These are phyloP conservation scores for Tolypocladium capitatum DNA, from an alignment of 2,329 filamentous ascomycete species.

Conservation along the genomic window DNA sequence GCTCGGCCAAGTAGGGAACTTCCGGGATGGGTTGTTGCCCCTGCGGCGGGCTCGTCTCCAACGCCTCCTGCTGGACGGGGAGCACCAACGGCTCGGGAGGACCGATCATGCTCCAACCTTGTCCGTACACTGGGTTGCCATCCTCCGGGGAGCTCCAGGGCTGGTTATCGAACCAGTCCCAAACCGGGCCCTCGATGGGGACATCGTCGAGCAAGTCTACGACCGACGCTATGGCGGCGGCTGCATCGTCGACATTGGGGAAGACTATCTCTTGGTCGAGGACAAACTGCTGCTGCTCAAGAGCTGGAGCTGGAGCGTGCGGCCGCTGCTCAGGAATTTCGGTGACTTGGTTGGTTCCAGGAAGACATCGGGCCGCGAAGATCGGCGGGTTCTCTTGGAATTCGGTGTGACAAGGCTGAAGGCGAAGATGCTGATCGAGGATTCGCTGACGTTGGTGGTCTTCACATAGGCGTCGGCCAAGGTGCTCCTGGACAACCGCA, in stretches of 20 bases:
- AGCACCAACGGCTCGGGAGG: not conserved
- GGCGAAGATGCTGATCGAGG: not conserved
- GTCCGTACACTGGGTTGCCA: not conserved
- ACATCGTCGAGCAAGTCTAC: not conserved
- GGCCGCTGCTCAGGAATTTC: not conserved
- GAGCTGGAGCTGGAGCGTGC: not conserved
- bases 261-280: not conserved
- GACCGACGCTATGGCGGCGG: not conserved
- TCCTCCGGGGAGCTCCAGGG: not conserved
- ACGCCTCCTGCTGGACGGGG: not conserved
- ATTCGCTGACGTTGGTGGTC: not conserved
- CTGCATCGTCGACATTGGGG: not conserved
- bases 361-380: not conserved
- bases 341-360: not conserved
- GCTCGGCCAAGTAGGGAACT: not conserved
- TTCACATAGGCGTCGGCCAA: not conserved
- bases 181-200: not conserved
- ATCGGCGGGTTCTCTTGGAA: not conserved
- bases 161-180: not conserved
- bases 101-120: not conserved
- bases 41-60: not conserved
- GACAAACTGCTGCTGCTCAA: not conserved
- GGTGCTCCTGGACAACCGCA: no score
- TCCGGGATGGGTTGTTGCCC: not conserved
- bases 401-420: not conserved